Conservation (phyloP, 345 rosid species). For the Salix suchowensis region DNA sequence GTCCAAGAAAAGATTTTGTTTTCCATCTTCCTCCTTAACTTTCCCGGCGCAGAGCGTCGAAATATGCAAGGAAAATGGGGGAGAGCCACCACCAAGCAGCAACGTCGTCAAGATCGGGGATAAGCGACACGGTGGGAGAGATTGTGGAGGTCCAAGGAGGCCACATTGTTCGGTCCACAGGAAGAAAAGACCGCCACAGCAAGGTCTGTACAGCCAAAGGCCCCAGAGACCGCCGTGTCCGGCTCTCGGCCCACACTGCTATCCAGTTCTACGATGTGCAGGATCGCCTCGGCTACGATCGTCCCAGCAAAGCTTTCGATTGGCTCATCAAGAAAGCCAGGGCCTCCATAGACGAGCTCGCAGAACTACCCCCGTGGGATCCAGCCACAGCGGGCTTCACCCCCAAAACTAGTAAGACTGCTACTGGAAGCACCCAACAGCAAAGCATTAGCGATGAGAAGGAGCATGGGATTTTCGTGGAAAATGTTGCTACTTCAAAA, state of each 20-base stretch:
- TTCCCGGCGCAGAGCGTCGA: conserved; percentile 31
- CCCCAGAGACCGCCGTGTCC: conserved; percentile 90
- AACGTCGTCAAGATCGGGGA: conserved; percentile 50
- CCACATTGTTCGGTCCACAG: conserved; percentile 85
- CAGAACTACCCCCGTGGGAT: conserved; percentile 75
- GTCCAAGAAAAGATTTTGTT: conserved; percentile 24
- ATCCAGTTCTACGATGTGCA: conserved; percentile 94
- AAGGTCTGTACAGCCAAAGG: conserved; percentile 95
- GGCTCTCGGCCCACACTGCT: conserved; percentile 93
- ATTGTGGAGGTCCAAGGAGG: conserved; percentile 95
- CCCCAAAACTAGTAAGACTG: conserved; percentile 4
- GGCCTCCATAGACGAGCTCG: conserved; percentile 76
- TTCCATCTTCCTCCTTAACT: conserved; percentile 30
- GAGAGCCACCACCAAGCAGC: conserved; percentile 45
- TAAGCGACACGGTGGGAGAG: conserved; percentile 52
- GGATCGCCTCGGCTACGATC: conserved; percentile 86
- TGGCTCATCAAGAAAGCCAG: conserved; percentile 90
- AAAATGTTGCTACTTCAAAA: conserved; percentile 19
- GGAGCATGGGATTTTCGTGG: conserved; percentile 19
- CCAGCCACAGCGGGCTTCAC: conserved; percentile 30
- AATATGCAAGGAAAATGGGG: conserved; percentile 51
- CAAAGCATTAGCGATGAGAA: conserved; percentile 13
- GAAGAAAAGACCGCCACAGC: conserved; percentile 86
- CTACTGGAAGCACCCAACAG: not conserved
- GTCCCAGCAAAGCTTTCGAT: conserved; percentile 96